Base-by-base conservation (phyloP, 805 yeast genomes). In the Zygosaccharomyces gambellarensis region DNA sequence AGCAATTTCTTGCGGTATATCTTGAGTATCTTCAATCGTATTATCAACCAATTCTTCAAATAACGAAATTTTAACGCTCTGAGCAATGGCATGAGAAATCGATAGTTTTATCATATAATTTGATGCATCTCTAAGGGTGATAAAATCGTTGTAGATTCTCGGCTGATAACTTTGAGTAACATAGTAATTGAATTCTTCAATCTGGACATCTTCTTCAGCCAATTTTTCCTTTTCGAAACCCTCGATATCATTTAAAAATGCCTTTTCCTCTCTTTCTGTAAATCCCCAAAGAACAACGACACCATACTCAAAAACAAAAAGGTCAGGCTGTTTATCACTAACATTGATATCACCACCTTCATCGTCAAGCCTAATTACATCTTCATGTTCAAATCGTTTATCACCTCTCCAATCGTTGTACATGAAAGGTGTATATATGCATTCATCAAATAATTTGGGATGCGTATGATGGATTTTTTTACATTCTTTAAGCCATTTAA, bases 211-310 rank as follows among this genome's bases (percentile, higher is more conserved):
- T 52, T 68, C 97, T 42, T 81, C 82, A 0, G 96, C 87, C 31
- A 94, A 75, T 66, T 94, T 94, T 64, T 94, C 99, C 62, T 81
- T 85, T 62, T 87, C 99, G 68, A 90, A 94, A 52, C 80, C 81
- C n/a, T 92, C 95, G 57, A 94, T 71, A 62, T 92, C 97, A 45
- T 77, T 78, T 48, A 94, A 70, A 58, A 94, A 87, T 45, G 89
- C 82, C 56, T 71, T 73, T 64, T 94, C 99, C 67, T 94, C 98
- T 46, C 81, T 77, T 47, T 81, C 77, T 1, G 89, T 80, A 62
- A 88, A 94, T 0, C 99, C 99, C 99, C 99, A 94, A 73, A 94
- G 71, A 1, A 94, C 96, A 29, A 89, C 82, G n/a, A 94, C 99
- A 19, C 99, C 99, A 67, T 94, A 94, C 61, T 90, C 97, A 71